Evolutionary conservation across 257 asterid species (phyloP).

Genomic region (Salvia miltiorrhiza): DNA sequence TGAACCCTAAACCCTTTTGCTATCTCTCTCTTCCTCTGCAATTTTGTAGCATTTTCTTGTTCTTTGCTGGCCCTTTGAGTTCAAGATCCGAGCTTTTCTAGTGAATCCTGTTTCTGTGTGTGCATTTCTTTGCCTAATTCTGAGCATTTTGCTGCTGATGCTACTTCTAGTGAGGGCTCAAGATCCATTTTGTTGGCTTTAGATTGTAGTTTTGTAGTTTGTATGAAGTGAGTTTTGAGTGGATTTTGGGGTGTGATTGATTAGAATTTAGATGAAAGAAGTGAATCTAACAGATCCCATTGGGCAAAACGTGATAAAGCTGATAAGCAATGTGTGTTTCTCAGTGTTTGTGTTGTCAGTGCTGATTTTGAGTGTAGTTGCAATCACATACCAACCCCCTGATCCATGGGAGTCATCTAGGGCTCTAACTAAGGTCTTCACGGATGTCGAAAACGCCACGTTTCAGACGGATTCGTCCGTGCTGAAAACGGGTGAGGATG

Average conservation of each 20-base stretch:
- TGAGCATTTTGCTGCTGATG: background rate
- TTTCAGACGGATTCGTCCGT: slow-evolving; percentile 77
- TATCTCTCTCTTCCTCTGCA: slow-evolving; percentile 10
- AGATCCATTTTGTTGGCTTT: slow-evolving; percentile 23
- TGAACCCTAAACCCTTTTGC: background rate
- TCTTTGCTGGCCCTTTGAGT: background rate
- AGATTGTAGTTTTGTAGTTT: slow-evolving; percentile 7
- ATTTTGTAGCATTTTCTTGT: background rate
- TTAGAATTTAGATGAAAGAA: slow-evolving; percentile 61
- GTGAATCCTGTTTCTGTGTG: slow-evolving; percentile 23
- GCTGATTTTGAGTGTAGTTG: slow-evolving; percentile 77
- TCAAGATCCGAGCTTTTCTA: slow-evolving; percentile 37
- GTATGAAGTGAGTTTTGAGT: slow-evolving; percentile 3
- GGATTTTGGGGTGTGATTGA: background rate
- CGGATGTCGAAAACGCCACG: slow-evolving; percentile 83
- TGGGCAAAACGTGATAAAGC: slow-evolving; percentile 78
- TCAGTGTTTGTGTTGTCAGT: slow-evolving; percentile 94
- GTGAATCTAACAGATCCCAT: slow-evolving; percentile 67
- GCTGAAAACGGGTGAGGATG: slow-evolving; percentile 90
- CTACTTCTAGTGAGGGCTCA: slow-evolving; percentile 13
- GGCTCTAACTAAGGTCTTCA: slow-evolving; percentile 79
- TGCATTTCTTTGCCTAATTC: background rate
- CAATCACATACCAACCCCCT: slow-evolving; percentile 96
- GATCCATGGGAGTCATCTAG: slow-evolving; percentile 99
- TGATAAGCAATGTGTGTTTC: slow-evolving; percentile 91